A percentile compares a stretch with the other conserved stretches of the same genome.
These are phyloP conservation scores for Boletus rubropictus DNA, from an alignment of 768 basidiomycete species.

Conservation along the genomic window DNA sequence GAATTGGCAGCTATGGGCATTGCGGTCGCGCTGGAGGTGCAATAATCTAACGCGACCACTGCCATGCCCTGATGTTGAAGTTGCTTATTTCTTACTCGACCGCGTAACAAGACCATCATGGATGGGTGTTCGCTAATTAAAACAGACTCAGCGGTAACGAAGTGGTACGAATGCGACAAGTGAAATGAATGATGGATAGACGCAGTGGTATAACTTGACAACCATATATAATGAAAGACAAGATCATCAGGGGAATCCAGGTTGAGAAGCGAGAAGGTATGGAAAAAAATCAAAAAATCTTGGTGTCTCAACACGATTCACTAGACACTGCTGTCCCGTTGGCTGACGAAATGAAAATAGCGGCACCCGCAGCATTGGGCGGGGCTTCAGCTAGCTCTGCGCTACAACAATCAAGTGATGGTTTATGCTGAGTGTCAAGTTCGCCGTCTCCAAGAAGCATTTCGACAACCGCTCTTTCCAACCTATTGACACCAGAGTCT, in stretches of 20 bases:
- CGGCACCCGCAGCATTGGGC: not conserved
- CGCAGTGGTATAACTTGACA: constrained; percentile 11
- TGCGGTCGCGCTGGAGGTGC: constrained; percentile 76
- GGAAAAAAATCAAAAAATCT: not conserved
- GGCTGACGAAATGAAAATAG: not conserved
- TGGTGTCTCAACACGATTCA: constrained; percentile 16
- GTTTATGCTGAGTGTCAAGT: not conserved
- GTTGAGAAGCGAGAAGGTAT: not conserved
- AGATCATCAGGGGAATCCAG: constrained; percentile 6
- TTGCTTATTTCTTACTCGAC: not conserved
- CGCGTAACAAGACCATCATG: not conserved
- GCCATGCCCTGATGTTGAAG: not conserved
- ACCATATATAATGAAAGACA: constrained; percentile 8
- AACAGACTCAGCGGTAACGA: constrained; percentile 8
- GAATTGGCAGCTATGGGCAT: constrained; percentile 99
- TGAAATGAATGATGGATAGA: constrained; percentile 11
- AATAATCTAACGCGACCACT: constrained; percentile 26
- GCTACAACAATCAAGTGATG: not conserved
- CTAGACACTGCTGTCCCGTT: not conserved
- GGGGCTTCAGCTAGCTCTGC: constrained; percentile 2
- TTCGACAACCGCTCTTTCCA: constrained; percentile 52
- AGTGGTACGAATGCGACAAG: constrained; percentile 12
- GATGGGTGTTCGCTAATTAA: constrained; percentile 9
- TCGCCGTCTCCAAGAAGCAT: constrained; percentile 32
- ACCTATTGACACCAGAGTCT: constrained; percentile 19